Conservation (phyloP, 768 basidiomycete genomes). For the Lactarius pseudohatsudake region DNA sequence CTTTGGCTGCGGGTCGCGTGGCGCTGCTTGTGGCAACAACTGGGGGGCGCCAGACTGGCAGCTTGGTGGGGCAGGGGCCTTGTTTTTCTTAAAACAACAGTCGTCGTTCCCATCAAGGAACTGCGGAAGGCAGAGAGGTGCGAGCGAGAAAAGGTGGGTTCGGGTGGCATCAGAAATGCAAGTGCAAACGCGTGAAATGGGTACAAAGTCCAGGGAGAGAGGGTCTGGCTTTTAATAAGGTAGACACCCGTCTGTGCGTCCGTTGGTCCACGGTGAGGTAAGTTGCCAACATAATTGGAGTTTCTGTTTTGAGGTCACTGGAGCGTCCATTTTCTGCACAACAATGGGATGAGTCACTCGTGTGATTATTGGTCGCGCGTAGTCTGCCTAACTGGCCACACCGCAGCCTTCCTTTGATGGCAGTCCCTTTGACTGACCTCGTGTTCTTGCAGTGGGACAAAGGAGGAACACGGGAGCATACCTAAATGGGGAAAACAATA, state of each 20-base stretch:
- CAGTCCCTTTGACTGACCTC: conserved; percentile 22
- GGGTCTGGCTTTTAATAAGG: conserved; percentile 9
- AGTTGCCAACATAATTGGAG: conserved; percentile 17
- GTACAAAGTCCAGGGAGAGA: background rate
- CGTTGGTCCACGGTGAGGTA: background rate
- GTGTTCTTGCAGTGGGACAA: background rate
- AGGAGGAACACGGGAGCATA: background rate
- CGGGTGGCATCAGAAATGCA: background rate
- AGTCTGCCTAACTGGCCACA: background rate
- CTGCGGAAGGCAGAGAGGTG: background rate
- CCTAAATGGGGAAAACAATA: conserved; percentile 24
- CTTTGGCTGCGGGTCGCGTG: background rate
- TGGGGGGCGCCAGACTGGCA: background rate
- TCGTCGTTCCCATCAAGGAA: background rate
- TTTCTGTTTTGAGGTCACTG: background rate
- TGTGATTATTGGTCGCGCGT: background rate
- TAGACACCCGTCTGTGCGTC: background rate
- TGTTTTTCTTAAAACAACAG: background rate
- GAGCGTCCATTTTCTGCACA: conserved; percentile 6
- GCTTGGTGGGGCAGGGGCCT: background rate
- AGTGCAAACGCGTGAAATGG: background rate
- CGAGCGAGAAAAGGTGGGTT: background rate
- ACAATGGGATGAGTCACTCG: conserved; percentile 18
- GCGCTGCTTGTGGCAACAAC: background rate
- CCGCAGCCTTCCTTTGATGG: conserved; percentile 15